Conservation (phyloP, 2,329 filamentous ascomycete species). For the Beauveria sp. region DNA sequence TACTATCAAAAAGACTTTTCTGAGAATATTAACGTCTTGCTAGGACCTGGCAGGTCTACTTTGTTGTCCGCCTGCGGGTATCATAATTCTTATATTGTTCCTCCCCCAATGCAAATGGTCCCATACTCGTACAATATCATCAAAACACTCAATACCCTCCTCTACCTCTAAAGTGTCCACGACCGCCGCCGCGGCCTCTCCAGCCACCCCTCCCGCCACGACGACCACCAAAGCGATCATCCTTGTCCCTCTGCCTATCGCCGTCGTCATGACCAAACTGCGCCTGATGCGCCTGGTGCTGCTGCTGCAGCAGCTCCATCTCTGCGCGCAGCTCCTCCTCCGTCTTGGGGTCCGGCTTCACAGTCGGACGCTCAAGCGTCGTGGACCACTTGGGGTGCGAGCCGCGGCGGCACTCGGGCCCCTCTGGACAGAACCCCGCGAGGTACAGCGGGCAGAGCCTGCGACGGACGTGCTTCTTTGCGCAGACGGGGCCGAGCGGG, state of each 20-base stretch:
- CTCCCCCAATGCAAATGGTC: not conserved
- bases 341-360: conserved; percentile 55
- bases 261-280: conserved; percentile 28
- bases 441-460: conserved; percentile 79
- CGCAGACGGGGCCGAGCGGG: conserved; percentile 77
- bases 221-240: conserved; percentile 22
- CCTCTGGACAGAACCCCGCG: conserved; percentile 91
- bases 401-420: conserved; percentile 62
- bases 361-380: conserved; percentile 67
- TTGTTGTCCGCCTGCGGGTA: conserved; percentile 2
- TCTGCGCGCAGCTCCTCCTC: conserved; percentile 35
- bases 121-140: not conserved
- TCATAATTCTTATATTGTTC: not conserved
- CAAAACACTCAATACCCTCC: conserved; percentile 20
- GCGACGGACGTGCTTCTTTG: conserved; percentile 80
- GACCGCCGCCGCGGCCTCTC: conserved; percentile 24
- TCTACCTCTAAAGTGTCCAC: conserved; percentile 27
- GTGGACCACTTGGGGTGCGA: conserved; percentile 77
- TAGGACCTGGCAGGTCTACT: not conserved
- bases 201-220: conserved; percentile 31
- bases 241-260: conserved; percentile 18
- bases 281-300: conserved; percentile 26
- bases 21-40: not conserved
- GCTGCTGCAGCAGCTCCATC: conserved; percentile 27
- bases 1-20: not conserved